These are phyloP conservation scores for Lactifluus rugatus DNA, from an alignment of 768 basidiomycete species.

Conservation along the genomic window DNA sequence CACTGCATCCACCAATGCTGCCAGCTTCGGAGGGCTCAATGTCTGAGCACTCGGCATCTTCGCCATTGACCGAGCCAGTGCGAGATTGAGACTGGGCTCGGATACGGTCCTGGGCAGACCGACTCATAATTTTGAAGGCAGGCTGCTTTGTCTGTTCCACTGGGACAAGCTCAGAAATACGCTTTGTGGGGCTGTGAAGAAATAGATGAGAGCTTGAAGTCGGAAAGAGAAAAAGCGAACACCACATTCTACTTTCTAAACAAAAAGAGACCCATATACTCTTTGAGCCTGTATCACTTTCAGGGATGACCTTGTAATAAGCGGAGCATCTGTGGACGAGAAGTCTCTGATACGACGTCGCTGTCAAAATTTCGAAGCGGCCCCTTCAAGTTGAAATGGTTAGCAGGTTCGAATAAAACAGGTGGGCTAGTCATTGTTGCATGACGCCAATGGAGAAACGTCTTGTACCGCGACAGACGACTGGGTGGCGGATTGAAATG, in stretches of 20 bases:
- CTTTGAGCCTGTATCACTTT: conserved; percentile 57
- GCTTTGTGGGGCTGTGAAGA: conserved; percentile 49
- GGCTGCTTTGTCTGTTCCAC: conserved; percentile 58
- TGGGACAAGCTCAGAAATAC: conserved; percentile 71
- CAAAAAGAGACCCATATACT: conserved; percentile 48
- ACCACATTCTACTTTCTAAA: conserved; percentile 64
- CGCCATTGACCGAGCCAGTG: conserved; percentile 60
- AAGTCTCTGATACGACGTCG: conserved; percentile 75
- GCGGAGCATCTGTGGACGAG: conserved; percentile 79
- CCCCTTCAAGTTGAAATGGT: conserved; percentile 30
- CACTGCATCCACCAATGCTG: conserved; percentile 60
- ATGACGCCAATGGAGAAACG: background rate
- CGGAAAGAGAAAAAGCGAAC: conserved; percentile 25
- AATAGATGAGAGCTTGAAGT: conserved; percentile 16
- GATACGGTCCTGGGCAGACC: conserved; percentile 45
- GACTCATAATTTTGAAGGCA: conserved; percentile 85
- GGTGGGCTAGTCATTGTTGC: background rate
- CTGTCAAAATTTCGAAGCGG: conserved; percentile 56
- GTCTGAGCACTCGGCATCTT: conserved; percentile 71
- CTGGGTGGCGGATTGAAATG: background rate
- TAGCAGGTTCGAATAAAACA: conserved; percentile 4
- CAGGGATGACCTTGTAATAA: conserved; percentile 67
- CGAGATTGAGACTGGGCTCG: conserved; percentile 56
- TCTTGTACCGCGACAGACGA: background rate
- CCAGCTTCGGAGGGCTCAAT: conserved; percentile 72